phyloP scores from a whole-genome alignment of 371 early-diverging fungal genomes.

The Mortierella sp. region DNA sequence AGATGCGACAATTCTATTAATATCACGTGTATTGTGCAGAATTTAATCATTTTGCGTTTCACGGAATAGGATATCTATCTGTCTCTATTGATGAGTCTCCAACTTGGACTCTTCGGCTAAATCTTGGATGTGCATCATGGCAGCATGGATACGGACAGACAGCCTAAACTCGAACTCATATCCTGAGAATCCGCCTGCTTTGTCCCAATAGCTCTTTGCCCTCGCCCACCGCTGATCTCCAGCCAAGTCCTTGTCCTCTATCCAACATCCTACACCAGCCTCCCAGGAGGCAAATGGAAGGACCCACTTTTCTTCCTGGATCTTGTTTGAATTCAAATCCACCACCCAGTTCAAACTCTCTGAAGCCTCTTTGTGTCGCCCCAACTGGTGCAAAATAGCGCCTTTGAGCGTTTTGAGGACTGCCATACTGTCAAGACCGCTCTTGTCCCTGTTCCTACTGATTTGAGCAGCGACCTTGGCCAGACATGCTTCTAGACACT shows the following conservation, averaged over 20 bases:
- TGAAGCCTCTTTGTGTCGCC: slow-evolving; percentile 47
- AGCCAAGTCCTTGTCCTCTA: slow-evolving; percentile 30
- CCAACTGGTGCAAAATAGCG: slow-evolving; percentile 52
- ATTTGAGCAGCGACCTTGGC: slow-evolving; percentile 61
- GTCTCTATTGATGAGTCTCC: background rate
- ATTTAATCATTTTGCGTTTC: too few relatives aligned
- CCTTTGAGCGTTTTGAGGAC: slow-evolving; percentile 56
- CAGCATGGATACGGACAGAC: slow-evolving; percentile 53
- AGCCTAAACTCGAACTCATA: slow-evolving; percentile 71
- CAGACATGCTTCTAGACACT: slow-evolving; percentile 57
- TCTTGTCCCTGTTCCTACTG: slow-evolving; percentile 30
- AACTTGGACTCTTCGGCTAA: slow-evolving; percentile 25
- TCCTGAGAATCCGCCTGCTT: slow-evolving; percentile 59
- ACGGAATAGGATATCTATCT: background rate
- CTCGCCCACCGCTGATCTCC: slow-evolving; percentile 58
- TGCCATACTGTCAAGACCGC: slow-evolving; percentile 35
- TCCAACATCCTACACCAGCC: slow-evolving; percentile 69
- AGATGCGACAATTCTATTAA: too few relatives aligned
- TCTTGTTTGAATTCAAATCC: slow-evolving; percentile 63
- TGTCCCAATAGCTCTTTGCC: slow-evolving; percentile 68
- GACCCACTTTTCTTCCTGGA: slow-evolving; percentile 67
- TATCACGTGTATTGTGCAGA: too few relatives aligned
- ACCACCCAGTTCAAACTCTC: slow-evolving; percentile 69
- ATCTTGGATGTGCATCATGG: slow-evolving; percentile 47
- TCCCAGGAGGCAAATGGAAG: slow-evolving; percentile 76